phyloP scores from a whole-genome alignment of 78 protist species.

The Dictyostelium brefeldianum region DNA sequence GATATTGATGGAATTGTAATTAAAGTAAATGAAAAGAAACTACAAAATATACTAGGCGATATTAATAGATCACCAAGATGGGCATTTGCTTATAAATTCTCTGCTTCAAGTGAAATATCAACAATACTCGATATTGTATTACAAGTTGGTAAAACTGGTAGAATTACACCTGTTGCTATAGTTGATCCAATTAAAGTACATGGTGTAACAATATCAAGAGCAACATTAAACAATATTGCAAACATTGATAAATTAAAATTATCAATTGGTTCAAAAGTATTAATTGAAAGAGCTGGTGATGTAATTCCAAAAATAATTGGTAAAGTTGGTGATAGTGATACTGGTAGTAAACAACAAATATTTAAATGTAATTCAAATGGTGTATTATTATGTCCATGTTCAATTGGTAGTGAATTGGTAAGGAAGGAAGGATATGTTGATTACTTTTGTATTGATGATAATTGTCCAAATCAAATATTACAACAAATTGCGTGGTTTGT shows the following conservation, averaged over 20 bases:
- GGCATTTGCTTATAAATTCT: constrained; percentile 82
- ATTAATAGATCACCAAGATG: constrained; percentile 72
- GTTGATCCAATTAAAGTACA: constrained; percentile 49
- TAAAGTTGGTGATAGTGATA: neutral
- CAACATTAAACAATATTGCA: constrained; percentile 54
- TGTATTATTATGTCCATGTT: constrained; percentile 51
- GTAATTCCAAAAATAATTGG: constrained; percentile 44
- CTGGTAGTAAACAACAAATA: neutral
- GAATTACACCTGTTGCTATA: constrained; percentile 55
- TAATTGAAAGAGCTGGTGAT: constrained; percentile 60
- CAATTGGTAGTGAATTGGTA: neutral
- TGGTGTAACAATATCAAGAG: constrained; percentile 76
- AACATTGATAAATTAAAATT: constrained; percentile 22
- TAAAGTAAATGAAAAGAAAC: constrained; percentile 27
- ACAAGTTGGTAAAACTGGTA: constrained; percentile 77
- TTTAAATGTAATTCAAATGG: neutral
- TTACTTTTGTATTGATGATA: constrained; percentile 22
- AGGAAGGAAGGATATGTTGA: neutral
- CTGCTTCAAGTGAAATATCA: neutral
- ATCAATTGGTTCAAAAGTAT: neutral
- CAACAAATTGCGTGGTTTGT: constrained; percentile 43
- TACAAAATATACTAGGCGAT: constrained; percentile 32
- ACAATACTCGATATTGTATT: neutral
- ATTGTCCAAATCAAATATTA: constrained; percentile 20
- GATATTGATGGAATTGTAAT: constrained; percentile 78